A percentile compares a stretch with the other conserved stretches of the same genome.
Evolutionary conservation across 2,329 filamentous ascomycete genomes (phyloP).

Genomic region (Apiospora phragmitis): DNA sequence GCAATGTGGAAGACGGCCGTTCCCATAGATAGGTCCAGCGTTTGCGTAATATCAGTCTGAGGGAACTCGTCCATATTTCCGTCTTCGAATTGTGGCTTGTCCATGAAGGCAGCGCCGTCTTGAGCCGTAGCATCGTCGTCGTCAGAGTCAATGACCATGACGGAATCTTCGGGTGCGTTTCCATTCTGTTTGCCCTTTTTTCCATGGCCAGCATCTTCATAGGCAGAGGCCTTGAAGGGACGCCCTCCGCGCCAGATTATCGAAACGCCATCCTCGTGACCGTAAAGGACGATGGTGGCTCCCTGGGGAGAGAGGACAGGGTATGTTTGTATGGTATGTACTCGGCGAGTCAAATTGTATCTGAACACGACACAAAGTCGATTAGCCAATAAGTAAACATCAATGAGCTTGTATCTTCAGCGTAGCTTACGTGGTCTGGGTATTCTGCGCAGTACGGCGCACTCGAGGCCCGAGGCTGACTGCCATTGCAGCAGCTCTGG

Average conservation of each 20-base stretch:
- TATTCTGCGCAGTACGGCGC: conserved; percentile 37
- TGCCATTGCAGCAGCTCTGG: conserved; percentile 23
- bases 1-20: conserved; percentile 57
- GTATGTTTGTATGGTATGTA: conserved; percentile 61
- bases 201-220: conserved; percentile 32
- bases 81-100: conserved; percentile 61
- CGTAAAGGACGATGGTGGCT: conserved; percentile 63
- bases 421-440: conserved; percentile 35
- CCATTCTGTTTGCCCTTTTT: conserved; percentile 53
- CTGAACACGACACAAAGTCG: conserved; percentile 37
- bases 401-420: not conserved
- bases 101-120: conserved; percentile 38
- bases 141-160: conserved; percentile 66
- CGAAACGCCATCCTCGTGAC: conserved; percentile 63
- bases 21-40: conserved; percentile 60
- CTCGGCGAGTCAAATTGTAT: conserved; percentile 58
- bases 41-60: conserved; percentile 59
- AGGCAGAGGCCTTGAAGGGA: conserved; percentile 50
- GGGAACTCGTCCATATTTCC: conserved; percentile 46
- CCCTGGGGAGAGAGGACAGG: conserved; percentile 63
- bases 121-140: conserved; percentile 47
- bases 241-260: conserved; percentile 64
- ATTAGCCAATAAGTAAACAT: not conserved
- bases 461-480: conserved; percentile 30
- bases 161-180: conserved; percentile 44